Evolutionary conservation across 345 rosid genomes (phyloP), one percentile per base, ranked within the genome.

Genomic region (Rhizophora mangle): DNA sequence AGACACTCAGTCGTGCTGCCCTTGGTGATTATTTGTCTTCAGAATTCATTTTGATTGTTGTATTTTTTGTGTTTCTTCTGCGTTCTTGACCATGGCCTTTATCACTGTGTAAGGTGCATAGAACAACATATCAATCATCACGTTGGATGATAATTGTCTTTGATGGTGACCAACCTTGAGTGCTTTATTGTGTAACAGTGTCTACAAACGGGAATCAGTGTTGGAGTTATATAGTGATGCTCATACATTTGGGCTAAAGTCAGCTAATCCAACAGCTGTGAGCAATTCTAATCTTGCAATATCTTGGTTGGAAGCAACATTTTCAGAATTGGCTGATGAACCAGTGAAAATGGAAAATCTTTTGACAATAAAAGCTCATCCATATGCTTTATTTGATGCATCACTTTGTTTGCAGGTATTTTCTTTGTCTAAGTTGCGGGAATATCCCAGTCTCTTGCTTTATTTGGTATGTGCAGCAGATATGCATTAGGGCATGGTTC

Each of bases 401-500:
- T 90, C 99, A 72, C 78, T 96, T 77, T 85, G 95, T 74, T 83
- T 96, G 78, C 99, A 96, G 97, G 99, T 96, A 76, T 55, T 51
- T 30, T 51, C 53, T 58, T 47, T 16, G 5, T 29, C 53, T 46
- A 39, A 15, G 0, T 43, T 43, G 49, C 3, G 49, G 49, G 49
- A 43, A 43, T 13, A 43, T 43, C 49, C 18, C 49, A 13, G 6
- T 56, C 16, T 56, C 29, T 21, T 56, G 26, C 6, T 11, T 24
- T 21, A 22, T 31, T 56, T 9, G 29, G 60, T 9, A 24, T 24
- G 26, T 56, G 60, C 10, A 24, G 16, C 31, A 24, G 5, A 43
- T 43, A 43, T 15, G 18, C 16, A 43, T 43, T 13, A 43, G 15
- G 18, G 5, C 49, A 13, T 43, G 49, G 49, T 43, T 43, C 49